Evolutionary conservation across 306 rosid genomes (phyloP).

Genomic region (Pueraria montana): DNA sequence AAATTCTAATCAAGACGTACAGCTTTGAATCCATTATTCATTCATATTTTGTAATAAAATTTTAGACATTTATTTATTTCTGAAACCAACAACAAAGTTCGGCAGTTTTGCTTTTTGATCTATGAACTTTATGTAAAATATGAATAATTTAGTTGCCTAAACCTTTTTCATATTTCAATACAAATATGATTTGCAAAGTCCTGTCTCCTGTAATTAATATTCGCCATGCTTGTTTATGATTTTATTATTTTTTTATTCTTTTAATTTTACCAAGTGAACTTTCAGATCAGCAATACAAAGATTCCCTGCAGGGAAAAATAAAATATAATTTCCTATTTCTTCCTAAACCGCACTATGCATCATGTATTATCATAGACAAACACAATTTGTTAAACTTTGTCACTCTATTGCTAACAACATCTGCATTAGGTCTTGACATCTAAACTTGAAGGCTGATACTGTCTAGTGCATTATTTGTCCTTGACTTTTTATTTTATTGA

Average conservation of each 20-base stretch:
- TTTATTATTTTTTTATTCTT: not conserved
- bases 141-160: not conserved
- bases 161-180: slow-evolving; percentile 13
- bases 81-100: slow-evolving; percentile 2
- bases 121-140: not conserved
- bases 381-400: slow-evolving; percentile 7
- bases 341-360: not conserved
- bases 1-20: slow-evolving; percentile 5
- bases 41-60: not conserved
- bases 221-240: not conserved
- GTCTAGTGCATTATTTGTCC: slow-evolving; percentile 2
- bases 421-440: not conserved
- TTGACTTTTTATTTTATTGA: slow-evolving; percentile 11
- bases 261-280: not conserved
- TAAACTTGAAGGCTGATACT: slow-evolving; percentile 15
- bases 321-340: not conserved
- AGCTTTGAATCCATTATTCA: slow-evolving; percentile 31
- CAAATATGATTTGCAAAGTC: not conserved
- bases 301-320: not conserved
- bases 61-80: not conserved
- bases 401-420: slow-evolving; percentile 7
- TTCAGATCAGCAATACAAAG: not conserved
- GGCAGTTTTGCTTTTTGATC: slow-evolving; percentile 6
- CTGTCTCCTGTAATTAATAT: not conserved
- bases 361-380: not conserved